These are phyloP conservation scores for Sporopachydermia quercuum DNA, from an alignment of 805 yeast species.

Conservation along the genomic window DNA sequence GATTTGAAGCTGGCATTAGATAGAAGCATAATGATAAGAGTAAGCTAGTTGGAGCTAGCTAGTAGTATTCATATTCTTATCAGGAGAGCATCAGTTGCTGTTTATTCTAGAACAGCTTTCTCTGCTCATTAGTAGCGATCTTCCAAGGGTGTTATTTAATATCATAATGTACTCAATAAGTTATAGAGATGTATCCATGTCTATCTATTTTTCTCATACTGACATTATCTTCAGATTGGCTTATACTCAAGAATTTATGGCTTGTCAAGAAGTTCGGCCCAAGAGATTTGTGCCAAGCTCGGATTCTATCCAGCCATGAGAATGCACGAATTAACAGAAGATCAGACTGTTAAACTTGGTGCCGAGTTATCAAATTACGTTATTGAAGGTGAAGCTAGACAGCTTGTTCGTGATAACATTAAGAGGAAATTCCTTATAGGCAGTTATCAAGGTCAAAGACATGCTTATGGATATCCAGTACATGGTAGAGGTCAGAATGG, in stretches of 20 bases:
- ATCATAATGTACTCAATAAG: neutral
- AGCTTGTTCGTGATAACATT: slow-evolving; percentile 65
- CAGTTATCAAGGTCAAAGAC: slow-evolving; percentile 79
- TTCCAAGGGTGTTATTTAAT: no score
- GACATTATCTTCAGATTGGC: slow-evolving; percentile 30
- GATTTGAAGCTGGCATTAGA: no score
- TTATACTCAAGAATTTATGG: slow-evolving; percentile 77
- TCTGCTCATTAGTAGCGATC: no score
- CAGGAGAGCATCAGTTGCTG: no score
- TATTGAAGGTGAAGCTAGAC: slow-evolving; percentile 68
- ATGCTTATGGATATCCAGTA: slow-evolving; percentile 65
- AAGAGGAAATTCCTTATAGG: slow-evolving; percentile 68
- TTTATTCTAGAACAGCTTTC: no score
- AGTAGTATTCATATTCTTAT: no score
- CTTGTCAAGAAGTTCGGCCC: slow-evolving; percentile 62
- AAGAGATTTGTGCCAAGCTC: slow-evolving; percentile 65
- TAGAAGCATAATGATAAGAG: no score
- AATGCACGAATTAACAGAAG: slow-evolving; percentile 83
- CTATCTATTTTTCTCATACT: no score
- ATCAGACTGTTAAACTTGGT: slow-evolving; percentile 71
- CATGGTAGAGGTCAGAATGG: slow-evolving; percentile 89
- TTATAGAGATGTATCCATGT: no score
- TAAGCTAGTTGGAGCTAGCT: no score
- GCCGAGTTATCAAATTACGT: slow-evolving; percentile 75
- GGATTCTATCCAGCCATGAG: slow-evolving; percentile 91